Evolutionary conservation across 106 monocot species (phyloP), one percentile per base, ranked within the genome.

Genomic region (Apostasia shenzhenica): DNA sequence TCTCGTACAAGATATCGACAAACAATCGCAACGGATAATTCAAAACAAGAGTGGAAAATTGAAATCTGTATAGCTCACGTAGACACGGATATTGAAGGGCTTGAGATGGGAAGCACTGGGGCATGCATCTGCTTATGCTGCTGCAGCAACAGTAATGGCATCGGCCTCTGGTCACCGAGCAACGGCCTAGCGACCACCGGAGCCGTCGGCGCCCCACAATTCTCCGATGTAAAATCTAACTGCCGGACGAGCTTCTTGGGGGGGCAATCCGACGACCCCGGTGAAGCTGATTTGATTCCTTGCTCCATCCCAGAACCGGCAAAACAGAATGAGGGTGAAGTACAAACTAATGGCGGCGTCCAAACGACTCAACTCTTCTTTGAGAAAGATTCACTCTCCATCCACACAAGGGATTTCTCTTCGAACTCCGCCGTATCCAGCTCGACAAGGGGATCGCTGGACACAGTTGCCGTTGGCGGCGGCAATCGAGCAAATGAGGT

Each of bases 161-260:
- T 26, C 26, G 26, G 26, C 37, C 9, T n/a, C 7, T 51, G 62
- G 42, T 48, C 65, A 65, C 43, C 8, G 48, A 26, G 48, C 7
- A 49, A 7, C 50, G 69, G 11, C 61, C n/a, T 58, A 52, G 66
- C 49, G 49, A 58, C 26, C 6, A 61, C 41, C 68, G 59, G 51
- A 47, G 53, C 52, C 13, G 45, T 49, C 43, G 81, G 73, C 12
- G 64, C 59, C 44, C 53, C 54, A 59, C 57, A 51, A 11, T 65
- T n/a, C 56, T 43, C 45, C 48, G 65, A 11, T 14, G 84, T 81
- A 81, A 88, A 88, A 77, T 88, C 88, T 12, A 88, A 69, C 79
- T 88, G 88, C 12, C 88, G 69, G 1, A 74, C 79, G 14, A 88
- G 84, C 67, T 82, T 88, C 79, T 74, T 88, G 39, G 76, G 67